These are phyloP conservation scores for Myriosclerotinia curreyana DNA, from an alignment of 2,329 filamentous ascomycete genomes.

Conservation along the genomic window DNA sequence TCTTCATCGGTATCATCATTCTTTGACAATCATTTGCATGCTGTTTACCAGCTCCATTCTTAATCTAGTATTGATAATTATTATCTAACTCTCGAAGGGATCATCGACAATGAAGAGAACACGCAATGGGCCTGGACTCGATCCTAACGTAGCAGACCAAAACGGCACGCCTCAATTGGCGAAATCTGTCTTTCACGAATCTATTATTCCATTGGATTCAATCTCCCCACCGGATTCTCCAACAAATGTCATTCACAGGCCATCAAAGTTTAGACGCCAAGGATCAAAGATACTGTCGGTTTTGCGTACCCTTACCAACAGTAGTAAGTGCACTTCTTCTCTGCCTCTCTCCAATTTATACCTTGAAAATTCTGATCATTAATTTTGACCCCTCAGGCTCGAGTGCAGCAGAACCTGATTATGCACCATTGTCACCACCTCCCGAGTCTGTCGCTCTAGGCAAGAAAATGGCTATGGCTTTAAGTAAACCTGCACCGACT, in stretches of 20 bases:
- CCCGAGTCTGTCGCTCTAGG: slow-evolving; percentile 8
- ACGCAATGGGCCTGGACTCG: slow-evolving; percentile 23
- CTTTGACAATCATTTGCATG: slow-evolving; percentile 12
- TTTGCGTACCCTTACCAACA: slow-evolving; percentile 45
- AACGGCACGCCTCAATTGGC: neutral
- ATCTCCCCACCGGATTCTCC: slow-evolving; percentile 33
- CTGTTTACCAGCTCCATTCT: slow-evolving; percentile 18
- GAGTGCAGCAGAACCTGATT: slow-evolving; percentile 12
- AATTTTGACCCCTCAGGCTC: neutral
- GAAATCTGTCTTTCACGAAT: slow-evolving; percentile 2
- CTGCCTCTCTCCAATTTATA: neutral
- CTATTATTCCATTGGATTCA: neutral
- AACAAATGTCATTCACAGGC: slow-evolving; percentile 29
- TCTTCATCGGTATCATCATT: slow-evolving; percentile 10
- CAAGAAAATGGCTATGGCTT: slow-evolving; percentile 43
- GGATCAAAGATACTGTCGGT: slow-evolving; percentile 46
- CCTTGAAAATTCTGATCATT: neutral
- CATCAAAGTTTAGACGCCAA: slow-evolving; percentile 43
- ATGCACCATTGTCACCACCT: slow-evolving; percentile 10
- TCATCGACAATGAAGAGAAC: slow-evolving; percentile 30
- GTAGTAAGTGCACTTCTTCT: slow-evolving; percentile 30
- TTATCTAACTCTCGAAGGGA: neutral
- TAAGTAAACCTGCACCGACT: slow-evolving; percentile 44
- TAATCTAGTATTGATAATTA: slow-evolving; percentile 18
- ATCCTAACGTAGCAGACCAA: slow-evolving; percentile 16